A percentile compares a stretch with the other conserved stretches of the same genome.
Conservation (phyloP, 1,284 basidiomycete species). For the Cryptococcus depauperatus region DNA sequence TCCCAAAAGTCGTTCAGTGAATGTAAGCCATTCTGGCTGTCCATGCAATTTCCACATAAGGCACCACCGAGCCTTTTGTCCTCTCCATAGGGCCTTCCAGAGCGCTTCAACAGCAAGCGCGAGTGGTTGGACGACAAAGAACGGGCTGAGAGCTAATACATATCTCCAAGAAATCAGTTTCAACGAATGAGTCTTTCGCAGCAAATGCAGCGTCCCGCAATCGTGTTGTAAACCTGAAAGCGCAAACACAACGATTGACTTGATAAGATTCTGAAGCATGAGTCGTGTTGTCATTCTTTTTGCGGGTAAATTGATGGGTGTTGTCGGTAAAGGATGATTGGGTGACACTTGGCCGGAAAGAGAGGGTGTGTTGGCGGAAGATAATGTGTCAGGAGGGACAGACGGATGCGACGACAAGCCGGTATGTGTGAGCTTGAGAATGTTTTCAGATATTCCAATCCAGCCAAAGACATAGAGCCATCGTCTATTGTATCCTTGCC, state of each 20-base stretch:
- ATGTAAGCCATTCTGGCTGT: conserved; percentile 18
- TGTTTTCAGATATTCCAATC: conserved; percentile 32
- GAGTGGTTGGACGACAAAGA: conserved; percentile 37
- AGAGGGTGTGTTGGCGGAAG: conserved; percentile 4
- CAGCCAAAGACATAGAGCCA: conserved; percentile 33
- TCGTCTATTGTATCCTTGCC: conserved; percentile 36
- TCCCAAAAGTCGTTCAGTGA: conserved; percentile 26
- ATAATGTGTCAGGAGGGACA: not conserved
- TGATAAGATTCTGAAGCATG: conserved; percentile 30
- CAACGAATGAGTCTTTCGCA: conserved; percentile 12
- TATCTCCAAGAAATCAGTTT: conserved; percentile 2
- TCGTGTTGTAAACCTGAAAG: conserved; percentile 38
- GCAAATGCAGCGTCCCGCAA: conserved; percentile 19
- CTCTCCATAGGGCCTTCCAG: conserved; percentile 24
- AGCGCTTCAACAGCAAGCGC: conserved; percentile 31
- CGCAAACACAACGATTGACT: conserved; percentile 34
- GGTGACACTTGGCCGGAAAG: conserved; percentile 23
- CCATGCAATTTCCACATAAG: conserved; percentile 6
- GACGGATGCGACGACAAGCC: conserved; percentile 18
- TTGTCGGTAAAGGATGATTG: conserved; percentile 19
- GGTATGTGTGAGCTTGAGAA: conserved; percentile 33
- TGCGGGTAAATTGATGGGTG: not conserved
- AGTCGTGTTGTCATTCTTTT: conserved; percentile 7
- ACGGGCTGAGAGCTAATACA: conserved; percentile 25
- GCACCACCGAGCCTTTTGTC: conserved; percentile 11